These are phyloP conservation scores for Pelargonium cotyledonis DNA, from an alignment of 441 rosid species.

Conservation along the genomic window DNA sequence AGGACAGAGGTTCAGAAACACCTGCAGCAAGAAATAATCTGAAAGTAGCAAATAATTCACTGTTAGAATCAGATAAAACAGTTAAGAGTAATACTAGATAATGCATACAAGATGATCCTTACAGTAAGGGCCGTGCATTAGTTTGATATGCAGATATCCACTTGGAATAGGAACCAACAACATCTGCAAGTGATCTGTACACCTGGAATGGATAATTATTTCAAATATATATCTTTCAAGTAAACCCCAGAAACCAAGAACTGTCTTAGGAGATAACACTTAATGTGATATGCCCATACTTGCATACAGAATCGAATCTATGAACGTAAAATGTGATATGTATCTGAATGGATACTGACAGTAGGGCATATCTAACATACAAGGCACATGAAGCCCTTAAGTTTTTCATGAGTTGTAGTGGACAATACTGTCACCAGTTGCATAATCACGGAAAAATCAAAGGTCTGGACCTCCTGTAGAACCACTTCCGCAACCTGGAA, in stretches of 20 bases:
- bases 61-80: slow-evolving; percentile 17
- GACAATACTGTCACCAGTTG: slow-evolving; percentile 73
- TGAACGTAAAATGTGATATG: background rate
- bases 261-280: background rate
- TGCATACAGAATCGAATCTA: background rate
- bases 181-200: slow-evolving; percentile 84
- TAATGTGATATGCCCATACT: background rate
- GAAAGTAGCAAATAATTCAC: slow-evolving; percentile 48
- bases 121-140: slow-evolving; percentile 66
- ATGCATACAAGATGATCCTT: slow-evolving; percentile 31
- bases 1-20: slow-evolving; percentile 65
- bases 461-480: slow-evolving; percentile 56
- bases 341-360: background rate
- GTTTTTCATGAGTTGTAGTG: slow-evolving; percentile 45
- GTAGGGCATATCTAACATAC: slow-evolving; percentile 49
- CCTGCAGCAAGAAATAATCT: slow-evolving; percentile 96
- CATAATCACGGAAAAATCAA: slow-evolving; percentile 72
- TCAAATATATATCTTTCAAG: background rate
- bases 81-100: slow-evolving; percentile 6
- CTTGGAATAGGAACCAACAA: slow-evolving; percentile 90
- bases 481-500: slow-evolving; percentile 86
- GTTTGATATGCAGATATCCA: slow-evolving; percentile 70
- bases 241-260: background rate
- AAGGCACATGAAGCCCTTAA: slow-evolving; percentile 72
- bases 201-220: slow-evolving; percentile 49